Base-by-base conservation (phyloP, 345 rosid genomes). In the Noccaea bulbosa region DNA sequence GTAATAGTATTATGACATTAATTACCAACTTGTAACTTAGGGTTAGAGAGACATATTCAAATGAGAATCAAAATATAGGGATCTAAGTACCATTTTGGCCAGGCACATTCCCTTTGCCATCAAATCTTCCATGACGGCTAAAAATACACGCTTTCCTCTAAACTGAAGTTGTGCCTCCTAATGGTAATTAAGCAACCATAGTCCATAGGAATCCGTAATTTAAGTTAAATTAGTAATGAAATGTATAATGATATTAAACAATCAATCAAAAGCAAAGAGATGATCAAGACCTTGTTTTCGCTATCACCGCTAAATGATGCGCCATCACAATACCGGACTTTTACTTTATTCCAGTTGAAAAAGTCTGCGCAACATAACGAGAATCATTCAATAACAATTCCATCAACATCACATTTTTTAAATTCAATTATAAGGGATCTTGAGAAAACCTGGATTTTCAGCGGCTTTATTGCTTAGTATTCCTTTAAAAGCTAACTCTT, bases 341-440 rank as follows among this genome's bases (percentile, higher is more conserved):
- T 85, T 50, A 88, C 96, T 7, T 94, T 89, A 74, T 93, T 90
- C 98, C 98, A 93, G 44, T 93, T 90, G 83, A 90, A 90, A 83
- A 93, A 90, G 71, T 90, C 97, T 90, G 81, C 30, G 30, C 27
- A 39, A 38, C 24, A 48, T 53, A n/a, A n/a, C n/a, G n/a, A n/a
- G 30, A 27, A 1, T 3, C 3, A 51, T 47, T 64, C 50, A 55
- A 38, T 6, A 44, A 43, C 17, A 3, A 35, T 62, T 32, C 10
- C 39, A 43, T n/a, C 35, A 62, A 43, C n/a, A 17, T 50, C 8
- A 43, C 20, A 12, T 52, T 62, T 44, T 7, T 7, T 70, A n/a
- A n/a, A n/a, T 61, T 11, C 33, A 16, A 11, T n/a, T n/a, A n/a
- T 8, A 37, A 24, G 17, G 11, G 8, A 30, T 32, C 15, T 61